Evolutionary conservation across 78 protist species (phyloP).

Genomic region (Dictyostelium capitatum): DNA sequence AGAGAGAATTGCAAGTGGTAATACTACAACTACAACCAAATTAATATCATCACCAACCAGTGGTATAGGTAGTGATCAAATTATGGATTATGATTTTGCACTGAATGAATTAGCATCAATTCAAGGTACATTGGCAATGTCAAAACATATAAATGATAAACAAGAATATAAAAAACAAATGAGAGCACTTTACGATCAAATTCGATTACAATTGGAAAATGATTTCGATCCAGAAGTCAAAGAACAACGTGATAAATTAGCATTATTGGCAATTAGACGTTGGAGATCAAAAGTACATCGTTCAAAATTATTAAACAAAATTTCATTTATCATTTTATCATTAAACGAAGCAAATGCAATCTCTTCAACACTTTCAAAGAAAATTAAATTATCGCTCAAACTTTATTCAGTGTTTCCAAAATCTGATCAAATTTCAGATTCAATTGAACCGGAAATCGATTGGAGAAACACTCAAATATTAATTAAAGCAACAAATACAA

Average conservation of each 20-base stretch:
- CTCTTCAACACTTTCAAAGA: constrained; percentile 24
- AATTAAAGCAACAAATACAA: constrained; percentile 23
- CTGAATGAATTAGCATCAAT: constrained; percentile 75
- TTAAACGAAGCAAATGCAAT: constrained; percentile 83
- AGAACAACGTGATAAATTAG: constrained; percentile 48
- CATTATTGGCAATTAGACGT: constrained; percentile 41
- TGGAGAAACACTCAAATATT: constrained; percentile 73
- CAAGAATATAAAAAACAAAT: constrained; percentile 68
- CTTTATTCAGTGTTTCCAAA: constrained; percentile 49
- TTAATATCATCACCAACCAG: background rate
- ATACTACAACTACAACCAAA: background rate
- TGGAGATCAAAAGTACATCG: constrained; percentile 61
- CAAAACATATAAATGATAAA: constrained; percentile 56
- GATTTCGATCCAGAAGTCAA: constrained; percentile 52
- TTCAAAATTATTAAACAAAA: constrained; percentile 34
- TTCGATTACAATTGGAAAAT: constrained; percentile 31
- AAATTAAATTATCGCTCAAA: constrained; percentile 15
- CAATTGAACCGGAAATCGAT: constrained; percentile 51
- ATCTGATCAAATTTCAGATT: constrained; percentile 31
- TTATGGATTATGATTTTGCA: constrained; percentile 83
- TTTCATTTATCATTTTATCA: constrained; percentile 42
- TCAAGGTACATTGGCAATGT: constrained; percentile 72
- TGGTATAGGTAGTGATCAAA: constrained; percentile 36
- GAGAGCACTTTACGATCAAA: constrained; percentile 62
- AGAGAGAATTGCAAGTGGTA: constrained; percentile 27